Evolutionary conservation across 1,284 basidiomycete species (phyloP).

Genomic region (Marasmius sp.): DNA sequence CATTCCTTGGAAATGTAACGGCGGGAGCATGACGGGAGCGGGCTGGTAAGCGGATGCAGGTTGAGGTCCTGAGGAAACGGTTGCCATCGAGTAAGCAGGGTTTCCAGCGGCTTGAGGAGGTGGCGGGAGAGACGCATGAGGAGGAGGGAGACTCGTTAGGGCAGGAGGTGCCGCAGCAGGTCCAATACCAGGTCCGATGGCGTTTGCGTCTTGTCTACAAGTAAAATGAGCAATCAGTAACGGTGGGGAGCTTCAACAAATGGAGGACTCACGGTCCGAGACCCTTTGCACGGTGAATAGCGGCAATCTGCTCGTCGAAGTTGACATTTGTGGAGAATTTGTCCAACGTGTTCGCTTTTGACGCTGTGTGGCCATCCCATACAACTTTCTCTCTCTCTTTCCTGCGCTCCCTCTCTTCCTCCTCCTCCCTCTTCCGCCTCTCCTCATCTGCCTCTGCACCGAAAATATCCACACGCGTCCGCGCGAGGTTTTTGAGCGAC

Average conservation of each 20-base stretch:
- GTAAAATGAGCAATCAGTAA: constrained; percentile 12
- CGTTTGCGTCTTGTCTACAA: constrained; percentile 65
- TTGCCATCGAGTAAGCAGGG: constrained; percentile 67
- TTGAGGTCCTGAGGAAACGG: constrained; percentile 78
- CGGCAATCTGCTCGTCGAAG: constrained; percentile 93
- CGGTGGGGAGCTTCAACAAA: constrained; percentile 6
- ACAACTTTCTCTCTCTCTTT: constrained; percentile 89
- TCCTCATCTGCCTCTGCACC: constrained; percentile 90
- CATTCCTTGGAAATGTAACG: constrained; percentile 78
- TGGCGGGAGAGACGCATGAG: constrained; percentile 64
- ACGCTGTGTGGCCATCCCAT: constrained; percentile 94
- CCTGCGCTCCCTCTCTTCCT: constrained; percentile 74
- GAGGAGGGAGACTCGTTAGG: constrained; percentile 59
- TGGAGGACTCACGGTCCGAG: constrained; percentile 66
- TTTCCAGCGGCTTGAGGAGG: constrained; percentile 43
- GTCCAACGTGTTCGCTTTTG: constrained; percentile 84
- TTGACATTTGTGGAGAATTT: constrained; percentile 90
- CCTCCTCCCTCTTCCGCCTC: constrained; percentile 80
- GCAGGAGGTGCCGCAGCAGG: constrained; percentile 70
- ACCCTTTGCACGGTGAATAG: constrained; percentile 88
- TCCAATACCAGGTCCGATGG: constrained; percentile 83
- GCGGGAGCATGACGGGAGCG: constrained; percentile 77
- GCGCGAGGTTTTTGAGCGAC: constrained; percentile 87
- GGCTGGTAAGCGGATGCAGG: constrained; percentile 71
- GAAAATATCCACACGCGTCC: constrained; percentile 93